Evolutionary conservation across 2,329 filamentous ascomycete genomes (phyloP).

Genomic region (Monosporascus sp.): DNA sequence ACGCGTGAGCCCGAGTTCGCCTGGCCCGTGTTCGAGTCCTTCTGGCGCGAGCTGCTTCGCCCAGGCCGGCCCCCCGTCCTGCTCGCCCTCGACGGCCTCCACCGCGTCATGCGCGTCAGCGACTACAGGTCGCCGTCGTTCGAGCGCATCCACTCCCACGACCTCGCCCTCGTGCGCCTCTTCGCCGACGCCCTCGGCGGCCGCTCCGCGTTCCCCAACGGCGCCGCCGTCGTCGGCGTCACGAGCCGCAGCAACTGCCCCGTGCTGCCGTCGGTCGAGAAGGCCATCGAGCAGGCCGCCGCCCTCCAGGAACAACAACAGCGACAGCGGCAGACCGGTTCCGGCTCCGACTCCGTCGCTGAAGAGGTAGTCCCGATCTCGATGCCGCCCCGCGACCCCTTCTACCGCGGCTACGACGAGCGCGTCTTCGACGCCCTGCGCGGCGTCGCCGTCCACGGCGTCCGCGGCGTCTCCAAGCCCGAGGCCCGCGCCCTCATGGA

Average conservation of each 20-base stretch:
- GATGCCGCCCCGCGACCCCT: constrained; percentile 44
- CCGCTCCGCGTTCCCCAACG: constrained; percentile 55
- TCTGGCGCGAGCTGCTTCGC: constrained; percentile 71
- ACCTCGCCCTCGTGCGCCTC: constrained; percentile 69
- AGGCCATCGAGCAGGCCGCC: constrained; percentile 56
- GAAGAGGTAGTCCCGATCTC: constrained; percentile 3
- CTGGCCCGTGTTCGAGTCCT: constrained; percentile 73
- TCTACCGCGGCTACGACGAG: constrained; percentile 50
- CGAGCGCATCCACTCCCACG: constrained; percentile 77
- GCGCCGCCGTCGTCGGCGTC: constrained; percentile 72
- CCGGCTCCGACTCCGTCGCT: constrained; percentile 4
- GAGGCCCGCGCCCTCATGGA: constrained; percentile 81
- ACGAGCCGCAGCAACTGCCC: constrained; percentile 68
- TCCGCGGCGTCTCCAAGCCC: constrained; percentile 64
- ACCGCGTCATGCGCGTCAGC: constrained; percentile 73
- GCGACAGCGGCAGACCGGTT: constrained; percentile 21
- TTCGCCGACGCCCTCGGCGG: constrained; percentile 71
- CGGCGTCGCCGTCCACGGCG: constrained; percentile 45
- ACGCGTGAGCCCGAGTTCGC: constrained; percentile 71
- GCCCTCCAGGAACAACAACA: constrained; percentile 23
- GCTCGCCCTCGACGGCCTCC: constrained; percentile 71
- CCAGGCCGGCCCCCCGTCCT: constrained; percentile 53
- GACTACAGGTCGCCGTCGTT: constrained; percentile 69
- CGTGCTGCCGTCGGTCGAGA: constrained; percentile 59
- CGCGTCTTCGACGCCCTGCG: constrained; percentile 49